Evolutionary conservation across 768 basidiomycete genomes (phyloP).

Genomic region (Naganishia kalamii): DNA sequence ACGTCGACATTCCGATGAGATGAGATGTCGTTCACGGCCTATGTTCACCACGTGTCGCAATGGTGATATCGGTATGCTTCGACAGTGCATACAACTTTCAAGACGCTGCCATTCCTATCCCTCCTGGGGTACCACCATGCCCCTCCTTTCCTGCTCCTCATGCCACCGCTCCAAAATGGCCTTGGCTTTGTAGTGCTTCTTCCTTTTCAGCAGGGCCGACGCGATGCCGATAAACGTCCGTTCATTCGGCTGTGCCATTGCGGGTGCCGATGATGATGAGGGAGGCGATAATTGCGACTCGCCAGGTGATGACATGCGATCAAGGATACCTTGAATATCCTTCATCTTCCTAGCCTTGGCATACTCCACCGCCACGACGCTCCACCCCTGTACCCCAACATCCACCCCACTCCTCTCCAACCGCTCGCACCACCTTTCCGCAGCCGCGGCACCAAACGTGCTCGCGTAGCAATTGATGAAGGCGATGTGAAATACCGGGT

Average conservation of each 20-base stretch:
- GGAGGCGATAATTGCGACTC: not conserved
- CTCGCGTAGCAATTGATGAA: slow-evolving; percentile 5
- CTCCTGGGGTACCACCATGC: not conserved
- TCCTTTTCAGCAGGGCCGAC: slow-evolving; percentile 4
- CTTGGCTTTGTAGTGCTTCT: slow-evolving; percentile 13
- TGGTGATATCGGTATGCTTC: not conserved
- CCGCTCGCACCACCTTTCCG: not conserved
- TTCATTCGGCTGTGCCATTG: not conserved
- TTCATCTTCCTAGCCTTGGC: slow-evolving; percentile 2
- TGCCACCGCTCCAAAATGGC: slow-evolving; percentile 9
- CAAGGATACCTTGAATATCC: not conserved
- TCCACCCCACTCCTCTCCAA: not conserved
- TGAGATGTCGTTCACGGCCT: too few relatives aligned
- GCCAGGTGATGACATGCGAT: not conserved
- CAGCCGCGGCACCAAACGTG: not conserved
- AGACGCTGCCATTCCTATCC: not conserved
- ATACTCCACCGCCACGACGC: slow-evolving; percentile 10
- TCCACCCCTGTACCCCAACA: slow-evolving; percentile 14
- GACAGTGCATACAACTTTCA: not conserved
- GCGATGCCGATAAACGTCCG: slow-evolving; percentile 11
- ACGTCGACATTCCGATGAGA: too few relatives aligned
- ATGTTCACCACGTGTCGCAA: not conserved
- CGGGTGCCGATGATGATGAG: not conserved
- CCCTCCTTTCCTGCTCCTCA: slow-evolving; percentile 12
- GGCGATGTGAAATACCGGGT: slow-evolving; percentile 5